These are phyloP conservation scores for Geoglossum cookeanum DNA, from an alignment of 2,329 filamentous ascomycete species.

Conservation along the genomic window DNA sequence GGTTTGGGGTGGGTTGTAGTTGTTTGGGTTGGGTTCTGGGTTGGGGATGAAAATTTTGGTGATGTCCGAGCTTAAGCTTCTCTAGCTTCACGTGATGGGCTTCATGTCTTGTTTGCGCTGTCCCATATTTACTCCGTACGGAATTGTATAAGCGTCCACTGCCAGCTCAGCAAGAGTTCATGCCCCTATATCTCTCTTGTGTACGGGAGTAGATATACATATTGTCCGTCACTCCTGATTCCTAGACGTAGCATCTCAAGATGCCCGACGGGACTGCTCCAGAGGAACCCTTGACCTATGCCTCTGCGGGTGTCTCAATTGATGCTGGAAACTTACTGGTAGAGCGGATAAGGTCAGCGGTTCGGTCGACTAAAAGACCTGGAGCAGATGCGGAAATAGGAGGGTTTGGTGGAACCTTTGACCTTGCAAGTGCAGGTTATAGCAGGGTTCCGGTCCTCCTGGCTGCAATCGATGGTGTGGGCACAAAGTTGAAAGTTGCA, in stretches of 20 bases:
- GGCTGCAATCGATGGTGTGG: slow-evolving; percentile 90
- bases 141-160: too few relatives aligned
- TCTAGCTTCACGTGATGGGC: too few relatives aligned
- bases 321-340: slow-evolving; percentile 88
- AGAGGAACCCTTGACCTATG: slow-evolving; percentile 58
- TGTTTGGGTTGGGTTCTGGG: too few relatives aligned
- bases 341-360: slow-evolving; percentile 73
- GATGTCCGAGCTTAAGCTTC: too few relatives aligned
- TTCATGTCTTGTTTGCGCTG: too few relatives aligned
- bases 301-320: slow-evolving; percentile 81
- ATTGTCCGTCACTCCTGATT: background rate
- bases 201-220: too few relatives aligned
- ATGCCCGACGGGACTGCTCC: background rate
- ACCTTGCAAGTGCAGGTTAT: slow-evolving; percentile 58
- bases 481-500: slow-evolving; percentile 92
- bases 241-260: background rate
- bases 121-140: too few relatives aligned
- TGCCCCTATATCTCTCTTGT: too few relatives aligned
- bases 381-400: slow-evolving; percentile 89
- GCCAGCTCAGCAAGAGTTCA: too few relatives aligned
- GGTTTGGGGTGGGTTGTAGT: too few relatives aligned
- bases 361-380: slow-evolving; percentile 65
- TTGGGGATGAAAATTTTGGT: too few relatives aligned
- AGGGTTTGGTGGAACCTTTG: slow-evolving; percentile 79
- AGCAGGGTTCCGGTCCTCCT: slow-evolving; percentile 60